Percentiles rank a stretch among this genome's conserved stretches.
Evolutionary conservation across 208 protist genomes (phyloP).

Genomic region (Naegleria fowleri): DNA sequence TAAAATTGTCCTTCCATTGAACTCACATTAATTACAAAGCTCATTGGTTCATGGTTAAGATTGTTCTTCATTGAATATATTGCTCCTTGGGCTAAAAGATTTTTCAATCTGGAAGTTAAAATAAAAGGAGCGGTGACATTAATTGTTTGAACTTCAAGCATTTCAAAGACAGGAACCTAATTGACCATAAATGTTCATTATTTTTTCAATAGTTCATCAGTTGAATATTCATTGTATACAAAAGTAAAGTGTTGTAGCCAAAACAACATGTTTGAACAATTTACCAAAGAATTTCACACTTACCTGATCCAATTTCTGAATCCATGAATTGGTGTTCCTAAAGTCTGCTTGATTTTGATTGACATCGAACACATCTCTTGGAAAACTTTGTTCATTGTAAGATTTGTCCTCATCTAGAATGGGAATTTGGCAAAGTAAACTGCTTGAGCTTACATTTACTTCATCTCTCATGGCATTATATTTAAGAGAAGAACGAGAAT

Average conservation of each 20-base stretch:
- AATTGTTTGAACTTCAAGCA: constrained; percentile 87
- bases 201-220: no score
- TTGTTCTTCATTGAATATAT: constrained; percentile 35
- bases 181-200: no score
- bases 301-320: constrained; percentile 75
- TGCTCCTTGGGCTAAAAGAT: constrained; percentile 56
- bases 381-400: not conserved
- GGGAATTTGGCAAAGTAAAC: not conserved
- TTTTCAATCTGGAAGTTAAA: constrained; percentile 80
- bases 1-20: constrained; percentile 95
- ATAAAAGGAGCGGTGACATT: constrained; percentile 93
- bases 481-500: not conserved
- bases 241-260: no score
- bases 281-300: no score
- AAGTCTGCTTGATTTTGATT: constrained; percentile 50
- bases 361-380: not conserved
- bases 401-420: not conserved
- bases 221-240: no score
- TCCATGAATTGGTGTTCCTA: constrained; percentile 78
- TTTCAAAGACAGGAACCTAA: constrained; percentile 63
- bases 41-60: not conserved
- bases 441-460: not conserved
- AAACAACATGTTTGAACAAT: no score
- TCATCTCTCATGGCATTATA: not conserved
- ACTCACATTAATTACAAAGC: constrained; percentile 86